Evolutionary conservation across 2,329 filamentous ascomycete genomes (phyloP), one percentile per base, ranked within the genome.

Genomic region (Neoarthrinium moseri): DNA sequence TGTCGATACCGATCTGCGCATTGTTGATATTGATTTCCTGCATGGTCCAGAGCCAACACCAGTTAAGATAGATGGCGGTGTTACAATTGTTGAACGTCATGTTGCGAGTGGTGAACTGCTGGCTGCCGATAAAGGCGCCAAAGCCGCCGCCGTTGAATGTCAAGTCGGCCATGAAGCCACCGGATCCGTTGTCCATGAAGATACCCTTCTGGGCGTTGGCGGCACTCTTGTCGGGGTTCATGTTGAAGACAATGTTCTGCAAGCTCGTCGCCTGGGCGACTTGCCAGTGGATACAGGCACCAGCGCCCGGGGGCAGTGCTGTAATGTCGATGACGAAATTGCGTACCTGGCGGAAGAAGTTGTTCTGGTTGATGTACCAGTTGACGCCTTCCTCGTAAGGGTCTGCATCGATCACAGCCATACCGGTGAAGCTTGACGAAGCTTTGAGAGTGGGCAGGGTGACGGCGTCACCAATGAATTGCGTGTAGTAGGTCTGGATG

Each of bases 401-500:
- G 60, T 97, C 86, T 2, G 89, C 77, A 62, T 96, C 91, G 54
- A 99, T 87, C 43, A 97, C 80, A 34, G 87, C 91, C 73, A 96
- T 95, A 37, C 92, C 94, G 3, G 74, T 54, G 61, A 97, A 99
- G 57, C 74, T 72, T 34, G 84, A 64, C 2, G 81, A 66, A 3
- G 87, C 86, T 72, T 92, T 90, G 66, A 96, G 75, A 0, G 84
- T 85, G 0, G 92, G 91, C 12, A 85, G 67, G 51, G 79, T 74
- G 57, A 80, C 62, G 39, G 86, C 83, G 71, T 97, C 91, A 47
- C 92, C 92, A 27, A 96, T 76, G 51, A 97, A 81, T 65, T 96
- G 91, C 8, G 91, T 95, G 73, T 96, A 96, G 76, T 97, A 97
- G 67, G 86, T 86, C 64, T 91, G 86, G 42, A 91, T 70, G 54